phyloP scores from a whole-genome alignment of 163 green algal species.

The Chlorella variabilis region DNA sequence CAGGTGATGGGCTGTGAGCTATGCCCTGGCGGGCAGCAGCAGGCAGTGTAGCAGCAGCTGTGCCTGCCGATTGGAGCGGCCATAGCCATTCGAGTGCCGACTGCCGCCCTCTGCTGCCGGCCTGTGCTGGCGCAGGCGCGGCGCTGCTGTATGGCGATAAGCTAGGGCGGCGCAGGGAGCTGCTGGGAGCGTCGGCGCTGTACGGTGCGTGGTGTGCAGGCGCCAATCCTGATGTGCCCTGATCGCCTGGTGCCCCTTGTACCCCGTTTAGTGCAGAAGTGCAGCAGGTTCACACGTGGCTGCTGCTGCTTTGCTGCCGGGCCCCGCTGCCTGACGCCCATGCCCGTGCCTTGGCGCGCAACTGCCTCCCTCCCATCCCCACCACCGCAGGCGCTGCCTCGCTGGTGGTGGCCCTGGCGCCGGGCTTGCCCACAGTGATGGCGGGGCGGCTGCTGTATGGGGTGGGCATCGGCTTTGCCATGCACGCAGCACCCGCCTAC shows the following conservation, averaged over 20 bases:
- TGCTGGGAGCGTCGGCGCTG: constrained; percentile 74
- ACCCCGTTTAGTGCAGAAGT: no score
- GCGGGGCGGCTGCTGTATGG: constrained; percentile 76
- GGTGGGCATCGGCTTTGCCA: constrained; percentile 90
- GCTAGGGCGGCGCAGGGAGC: constrained; percentile 80
- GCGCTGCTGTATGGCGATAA: constrained; percentile 61
- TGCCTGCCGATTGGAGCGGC: no score
- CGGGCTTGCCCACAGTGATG: constrained; percentile 59
- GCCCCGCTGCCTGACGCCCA: background rate
- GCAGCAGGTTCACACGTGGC: background rate
- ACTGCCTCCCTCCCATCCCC: no score
- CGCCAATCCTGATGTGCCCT: background rate
- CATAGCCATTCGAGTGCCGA: no score
- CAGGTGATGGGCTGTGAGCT: no score
- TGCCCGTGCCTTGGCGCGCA: background rate
- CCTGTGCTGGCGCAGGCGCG: background rate
- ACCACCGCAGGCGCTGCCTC: constrained; percentile 17
- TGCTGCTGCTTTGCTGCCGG: background rate
- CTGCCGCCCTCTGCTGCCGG: no score
- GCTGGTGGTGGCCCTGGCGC: constrained; percentile 37
- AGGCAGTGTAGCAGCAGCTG: no score
- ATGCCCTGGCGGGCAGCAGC: no score
- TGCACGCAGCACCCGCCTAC: constrained; percentile 94
- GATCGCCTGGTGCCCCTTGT: no score
- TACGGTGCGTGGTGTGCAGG: constrained; percentile 61